A percentile compares a stretch with the other conserved stretches of the same genome.
phyloP scores from a whole-genome alignment of 2,329 filamentous ascomycete genomes.

The Pseudopithomyces chartarum region DNA sequence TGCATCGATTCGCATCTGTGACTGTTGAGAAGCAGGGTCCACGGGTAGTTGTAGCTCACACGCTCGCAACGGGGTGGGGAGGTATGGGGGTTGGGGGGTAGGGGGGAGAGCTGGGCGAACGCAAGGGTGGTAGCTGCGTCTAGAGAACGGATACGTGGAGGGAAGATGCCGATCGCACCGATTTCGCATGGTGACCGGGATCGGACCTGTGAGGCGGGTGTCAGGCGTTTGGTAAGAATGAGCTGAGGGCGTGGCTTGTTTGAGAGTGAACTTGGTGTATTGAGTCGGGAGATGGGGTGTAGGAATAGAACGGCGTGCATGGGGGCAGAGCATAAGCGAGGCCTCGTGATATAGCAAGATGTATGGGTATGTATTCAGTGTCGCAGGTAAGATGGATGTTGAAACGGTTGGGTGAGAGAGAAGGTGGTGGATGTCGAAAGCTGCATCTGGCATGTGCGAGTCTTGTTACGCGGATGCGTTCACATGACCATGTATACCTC shows the following conservation, averaged over 20 bases:
- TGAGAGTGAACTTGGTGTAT: not conserved
- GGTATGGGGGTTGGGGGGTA: not conserved
- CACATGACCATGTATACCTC: too few relatives aligned
- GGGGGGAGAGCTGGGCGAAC: not conserved
- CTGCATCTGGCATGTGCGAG: too few relatives aligned
- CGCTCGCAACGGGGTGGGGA: not conserved
- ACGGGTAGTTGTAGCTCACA: not conserved
- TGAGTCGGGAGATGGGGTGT: not conserved
- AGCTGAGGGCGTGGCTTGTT: not conserved
- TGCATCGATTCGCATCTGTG: not conserved
- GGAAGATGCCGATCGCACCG: not conserved
- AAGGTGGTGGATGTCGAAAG: too few relatives aligned
- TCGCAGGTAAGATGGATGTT: not conserved
- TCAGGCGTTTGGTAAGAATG: not conserved
- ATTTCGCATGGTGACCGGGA: not conserved
- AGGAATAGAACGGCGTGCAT: constrained; percentile 5
- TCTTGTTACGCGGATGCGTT: too few relatives aligned
- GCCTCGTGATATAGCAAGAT: not conserved
- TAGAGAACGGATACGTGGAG: constrained; percentile 2
- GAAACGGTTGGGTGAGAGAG: not conserved
- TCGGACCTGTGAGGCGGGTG: not conserved
- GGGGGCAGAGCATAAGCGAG: not conserved
- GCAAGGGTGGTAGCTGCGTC: not conserved
- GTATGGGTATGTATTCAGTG: not conserved
- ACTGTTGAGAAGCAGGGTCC: constrained; percentile 3